phyloP scores from a whole-genome alignment of 1,284 basidiomycete genomes.

The Farysia itapuensis region DNA sequence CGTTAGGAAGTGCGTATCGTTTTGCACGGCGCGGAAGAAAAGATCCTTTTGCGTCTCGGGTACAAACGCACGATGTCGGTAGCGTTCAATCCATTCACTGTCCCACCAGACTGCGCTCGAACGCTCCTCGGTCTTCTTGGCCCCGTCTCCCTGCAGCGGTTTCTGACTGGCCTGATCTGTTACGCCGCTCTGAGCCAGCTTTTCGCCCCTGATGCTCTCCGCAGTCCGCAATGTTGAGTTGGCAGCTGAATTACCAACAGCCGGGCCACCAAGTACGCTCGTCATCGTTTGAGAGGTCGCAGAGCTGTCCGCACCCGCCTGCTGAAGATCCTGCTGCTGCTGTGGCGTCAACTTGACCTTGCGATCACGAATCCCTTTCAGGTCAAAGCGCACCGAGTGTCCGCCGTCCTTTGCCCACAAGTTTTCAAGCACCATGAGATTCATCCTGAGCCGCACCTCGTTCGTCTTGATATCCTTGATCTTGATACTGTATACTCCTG shows the following conservation, averaged over 20 bases:
- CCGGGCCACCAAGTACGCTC: neutral
- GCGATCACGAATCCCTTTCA: constrained; percentile 52
- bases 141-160: too few species aligned
- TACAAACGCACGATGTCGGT: constrained; percentile 38
- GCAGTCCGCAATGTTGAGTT: too few species aligned
- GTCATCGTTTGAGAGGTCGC: constrained; percentile 6
- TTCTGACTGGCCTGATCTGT: neutral
- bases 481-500: constrained; percentile 52
- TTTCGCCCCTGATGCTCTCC: neutral
- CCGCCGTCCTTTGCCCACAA: constrained; percentile 45
- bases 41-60: constrained; percentile 41
- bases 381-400: constrained; percentile 39
- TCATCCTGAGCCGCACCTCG: constrained; percentile 50
- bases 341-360: constrained; percentile 35
- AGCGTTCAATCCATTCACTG: constrained; percentile 40
- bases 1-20: constrained; percentile 49
- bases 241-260: neutral
- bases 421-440: constrained; percentile 51
- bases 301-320: constrained; percentile 7
- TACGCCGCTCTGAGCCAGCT: neutral
- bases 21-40: constrained; percentile 40
- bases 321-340: constrained; percentile 24
- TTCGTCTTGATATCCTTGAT: constrained; percentile 48
- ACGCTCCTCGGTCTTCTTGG: constrained; percentile 3
- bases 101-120: constrained; percentile 42